Conservation (phyloP, 768 basidiomycete genomes). For the Lactarius psammicola region DNA sequence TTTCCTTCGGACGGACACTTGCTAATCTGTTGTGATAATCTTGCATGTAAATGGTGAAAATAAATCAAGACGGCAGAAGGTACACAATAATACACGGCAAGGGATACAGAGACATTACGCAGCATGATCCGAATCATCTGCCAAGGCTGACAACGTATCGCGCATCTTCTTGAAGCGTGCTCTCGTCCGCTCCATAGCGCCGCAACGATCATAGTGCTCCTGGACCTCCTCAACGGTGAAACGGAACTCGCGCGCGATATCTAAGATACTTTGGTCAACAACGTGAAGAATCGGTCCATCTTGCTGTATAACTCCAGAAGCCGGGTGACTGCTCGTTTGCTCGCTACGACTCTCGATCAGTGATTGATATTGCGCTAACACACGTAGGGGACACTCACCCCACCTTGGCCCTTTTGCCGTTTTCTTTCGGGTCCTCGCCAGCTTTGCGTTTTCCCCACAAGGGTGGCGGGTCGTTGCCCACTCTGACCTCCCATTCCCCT, state of each 20-base stretch:
- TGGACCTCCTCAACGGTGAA: slow-evolving; percentile 78
- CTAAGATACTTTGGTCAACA: slow-evolving; percentile 60
- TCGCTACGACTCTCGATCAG: slow-evolving; percentile 9
- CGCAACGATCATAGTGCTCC: slow-evolving; percentile 71
- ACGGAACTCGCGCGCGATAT: slow-evolving; percentile 65
- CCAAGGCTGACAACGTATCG: slow-evolving; percentile 35
- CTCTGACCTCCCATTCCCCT: slow-evolving; percentile 64
- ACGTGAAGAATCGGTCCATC: slow-evolving; percentile 46
- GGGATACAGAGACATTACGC: slow-evolving; percentile 2
- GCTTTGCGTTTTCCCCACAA: slow-evolving; percentile 64
- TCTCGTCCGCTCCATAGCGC: slow-evolving; percentile 67
- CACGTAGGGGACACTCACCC: slow-evolving; percentile 37
- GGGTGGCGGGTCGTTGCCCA: slow-evolving; percentile 64
- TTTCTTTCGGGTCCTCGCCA: slow-evolving; percentile 37
- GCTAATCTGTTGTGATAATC: neutral
- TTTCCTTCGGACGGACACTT: neutral
- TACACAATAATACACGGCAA: slow-evolving; percentile 1
- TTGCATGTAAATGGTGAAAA: neutral
- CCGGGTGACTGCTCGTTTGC: neutral
- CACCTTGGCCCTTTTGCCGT: slow-evolving; percentile 44
- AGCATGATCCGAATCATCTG: slow-evolving; percentile 21
- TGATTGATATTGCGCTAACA: neutral
- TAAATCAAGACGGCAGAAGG: slow-evolving; percentile 8
- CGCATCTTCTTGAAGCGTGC: slow-evolving; percentile 69
- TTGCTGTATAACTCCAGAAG: slow-evolving; percentile 17